Percentiles rank a stretch among this genome's conserved stretches.
These are phyloP conservation scores for Erucastrum elatum DNA, from an alignment of 345 rosid genomes.

Conservation along the genomic window DNA sequence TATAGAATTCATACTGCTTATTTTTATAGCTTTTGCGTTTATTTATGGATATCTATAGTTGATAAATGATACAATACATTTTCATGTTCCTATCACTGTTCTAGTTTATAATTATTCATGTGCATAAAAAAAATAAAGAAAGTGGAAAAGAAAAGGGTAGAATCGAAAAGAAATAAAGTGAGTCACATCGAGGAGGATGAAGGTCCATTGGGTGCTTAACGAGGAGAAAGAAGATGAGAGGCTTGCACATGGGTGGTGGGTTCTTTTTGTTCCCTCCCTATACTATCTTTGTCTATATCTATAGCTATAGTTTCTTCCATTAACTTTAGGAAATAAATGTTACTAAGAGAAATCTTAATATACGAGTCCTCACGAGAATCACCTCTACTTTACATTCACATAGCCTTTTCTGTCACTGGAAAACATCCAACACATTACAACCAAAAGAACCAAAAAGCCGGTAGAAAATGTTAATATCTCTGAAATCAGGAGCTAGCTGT, in stretches of 20 bases:
- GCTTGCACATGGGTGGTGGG: slow-evolving; percentile 40
- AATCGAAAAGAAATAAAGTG: background rate
- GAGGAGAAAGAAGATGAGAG: slow-evolving; percentile 30
- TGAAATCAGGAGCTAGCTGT: background rate
- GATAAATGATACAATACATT: background rate
- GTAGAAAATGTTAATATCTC: background rate
- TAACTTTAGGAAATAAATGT: background rate
- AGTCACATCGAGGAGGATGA: slow-evolving; percentile 27
- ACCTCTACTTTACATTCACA: background rate
- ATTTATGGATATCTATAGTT: background rate
- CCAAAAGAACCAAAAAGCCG: background rate
- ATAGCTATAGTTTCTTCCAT: background rate
- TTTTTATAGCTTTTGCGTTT: background rate
- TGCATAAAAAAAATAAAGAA: background rate
- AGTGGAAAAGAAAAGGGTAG: slow-evolving; percentile 9
- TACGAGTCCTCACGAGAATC: background rate
- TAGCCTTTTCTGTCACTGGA: background rate
- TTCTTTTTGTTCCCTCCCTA: slow-evolving; percentile 34
- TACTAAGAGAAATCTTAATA: background rate
- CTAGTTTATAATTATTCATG: background rate
- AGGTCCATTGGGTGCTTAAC: slow-evolving; percentile 30
- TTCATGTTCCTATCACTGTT: slow-evolving; percentile 2
- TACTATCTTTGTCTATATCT: background rate
- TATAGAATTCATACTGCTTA: background rate
- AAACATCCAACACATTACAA: background rate